phyloP scores from a whole-genome alignment of 2,329 filamentous ascomycete species.

The Fusarium illudens region DNA sequence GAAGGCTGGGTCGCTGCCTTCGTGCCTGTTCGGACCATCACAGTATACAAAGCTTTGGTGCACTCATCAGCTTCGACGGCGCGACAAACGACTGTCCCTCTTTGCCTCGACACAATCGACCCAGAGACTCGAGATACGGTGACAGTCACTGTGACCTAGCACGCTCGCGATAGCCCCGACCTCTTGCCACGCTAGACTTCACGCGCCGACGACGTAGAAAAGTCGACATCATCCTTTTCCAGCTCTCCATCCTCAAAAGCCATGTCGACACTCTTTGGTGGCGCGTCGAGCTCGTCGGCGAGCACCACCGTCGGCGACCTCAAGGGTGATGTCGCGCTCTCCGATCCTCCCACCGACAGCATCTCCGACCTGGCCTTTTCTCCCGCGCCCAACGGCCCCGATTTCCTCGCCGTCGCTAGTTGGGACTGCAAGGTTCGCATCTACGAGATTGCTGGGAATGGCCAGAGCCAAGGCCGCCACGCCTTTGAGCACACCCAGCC shows the following conservation, averaged over 20 bases:
- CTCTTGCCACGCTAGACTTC: neutral
- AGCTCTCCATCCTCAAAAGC: constrained; percentile 34
- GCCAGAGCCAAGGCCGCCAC: constrained; percentile 84
- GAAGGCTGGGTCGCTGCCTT: constrained; percentile 43
- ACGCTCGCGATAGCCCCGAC: neutral
- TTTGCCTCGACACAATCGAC: neutral
- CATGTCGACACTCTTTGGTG: constrained; percentile 73
- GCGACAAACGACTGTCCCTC: neutral
- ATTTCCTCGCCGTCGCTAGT: constrained; percentile 88
- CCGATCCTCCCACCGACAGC: constrained; percentile 83
- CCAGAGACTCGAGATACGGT: neutral
- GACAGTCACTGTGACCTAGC: neutral
- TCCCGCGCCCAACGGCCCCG: constrained; percentile 62
- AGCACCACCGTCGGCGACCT: constrained; percentile 87
- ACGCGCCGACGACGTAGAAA: constrained; percentile 4
- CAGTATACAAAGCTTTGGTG: constrained; percentile 36
- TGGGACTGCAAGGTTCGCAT: constrained; percentile 99
- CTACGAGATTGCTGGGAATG: constrained; percentile 84
- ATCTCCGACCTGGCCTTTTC: constrained; percentile 90
- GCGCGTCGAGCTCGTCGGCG: constrained; percentile 61
- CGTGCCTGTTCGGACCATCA: constrained; percentile 38
- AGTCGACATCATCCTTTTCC: constrained; percentile 7
- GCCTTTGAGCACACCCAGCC: constrained; percentile 86
- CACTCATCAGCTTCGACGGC: constrained; percentile 18
- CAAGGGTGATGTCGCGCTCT: constrained; percentile 84